Evolutionary conservation across 2,329 filamentous ascomycete species (phyloP), one percentile per base, ranked within the genome.

Genomic region (Colletotrichum zoysiae): DNA sequence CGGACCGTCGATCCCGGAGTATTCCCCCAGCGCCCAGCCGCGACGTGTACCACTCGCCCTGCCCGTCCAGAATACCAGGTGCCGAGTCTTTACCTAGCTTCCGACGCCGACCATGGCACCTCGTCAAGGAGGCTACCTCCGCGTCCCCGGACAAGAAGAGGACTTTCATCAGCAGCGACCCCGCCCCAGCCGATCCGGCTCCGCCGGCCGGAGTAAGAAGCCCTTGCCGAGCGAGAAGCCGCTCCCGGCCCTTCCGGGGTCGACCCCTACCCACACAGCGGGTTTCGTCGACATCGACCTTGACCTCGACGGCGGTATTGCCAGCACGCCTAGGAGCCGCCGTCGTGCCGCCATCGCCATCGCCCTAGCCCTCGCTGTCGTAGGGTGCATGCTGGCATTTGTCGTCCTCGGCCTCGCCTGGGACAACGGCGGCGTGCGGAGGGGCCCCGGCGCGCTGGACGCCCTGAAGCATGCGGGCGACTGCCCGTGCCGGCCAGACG

Each of bases 341-440:
- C 64, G 65, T 35, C 42, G 60, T 38, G 68, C 74, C 50, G 57
- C 60, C 26, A 46, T 67, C 33, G 59, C 61, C 53, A 59, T 71
- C 44, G 38, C 59, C 16, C 38, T 74, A 30, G 42, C 78, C 76
- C 51, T 80, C 33, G 70, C 78, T 68, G 76, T 84, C 11, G 79
- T 81, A 5, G 76, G 77, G 9, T 77, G 79, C 57, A 75, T 83
- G 12, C 74, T 84, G 58, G 48, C 83, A n/a, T 79, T 84, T 9
- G 76, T 83, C 20, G 81, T 77, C 14, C 76, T 78, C 53, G 83
- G 82, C 48, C 76, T 83, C 56, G 74, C 75, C 12, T 76, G 72
- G 62, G 59, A 76, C 33, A 71, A 61, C 18, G 50, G 62, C 56
- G 66, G 71, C 26, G 74, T 73, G 53, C 65, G 69, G 16, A 57